phyloP scores from a whole-genome alignment of 306 rosid genomes.

The Citrullus amarus region DNA sequence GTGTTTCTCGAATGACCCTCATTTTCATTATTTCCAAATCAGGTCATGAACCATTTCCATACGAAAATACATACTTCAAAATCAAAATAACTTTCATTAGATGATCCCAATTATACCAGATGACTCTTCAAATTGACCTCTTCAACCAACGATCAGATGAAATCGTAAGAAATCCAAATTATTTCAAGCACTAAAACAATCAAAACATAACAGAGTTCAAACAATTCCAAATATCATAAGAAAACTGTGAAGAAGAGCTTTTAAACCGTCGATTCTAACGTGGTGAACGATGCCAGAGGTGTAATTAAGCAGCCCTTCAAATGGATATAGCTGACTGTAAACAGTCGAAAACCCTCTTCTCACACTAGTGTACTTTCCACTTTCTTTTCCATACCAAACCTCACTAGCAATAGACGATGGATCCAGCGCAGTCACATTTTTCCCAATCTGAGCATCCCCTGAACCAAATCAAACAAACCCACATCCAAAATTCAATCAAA shows the following conservation, averaged over 20 bases:
- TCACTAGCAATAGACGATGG: slow-evolving; percentile 57
- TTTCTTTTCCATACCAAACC: slow-evolving; percentile 66
- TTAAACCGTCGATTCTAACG: slow-evolving; percentile 58
- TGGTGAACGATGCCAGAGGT: slow-evolving; percentile 89
- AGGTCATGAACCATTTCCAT: background rate
- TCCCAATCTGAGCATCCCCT: slow-evolving; percentile 86
- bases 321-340: slow-evolving; percentile 79
- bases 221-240: background rate
- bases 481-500: slow-evolving; percentile 1
- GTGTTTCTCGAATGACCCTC: background rate
- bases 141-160: background rate
- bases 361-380: slow-evolving; percentile 44
- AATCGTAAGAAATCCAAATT: background rate
- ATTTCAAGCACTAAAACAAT: background rate
- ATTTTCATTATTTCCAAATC: background rate
- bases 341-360: slow-evolving; percentile 47
- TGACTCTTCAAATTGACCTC: background rate
- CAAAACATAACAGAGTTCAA: background rate
- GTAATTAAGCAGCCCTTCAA: slow-evolving; percentile 70
- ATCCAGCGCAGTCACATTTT: slow-evolving; percentile 52
- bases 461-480: slow-evolving; percentile 22
- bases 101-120: background rate
- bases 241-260: background rate
- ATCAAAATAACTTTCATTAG: background rate
- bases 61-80: background rate